phyloP scores from a whole-genome alignment of 192 early-diverging fungal genomes.

The Coemansia sp. region DNA sequence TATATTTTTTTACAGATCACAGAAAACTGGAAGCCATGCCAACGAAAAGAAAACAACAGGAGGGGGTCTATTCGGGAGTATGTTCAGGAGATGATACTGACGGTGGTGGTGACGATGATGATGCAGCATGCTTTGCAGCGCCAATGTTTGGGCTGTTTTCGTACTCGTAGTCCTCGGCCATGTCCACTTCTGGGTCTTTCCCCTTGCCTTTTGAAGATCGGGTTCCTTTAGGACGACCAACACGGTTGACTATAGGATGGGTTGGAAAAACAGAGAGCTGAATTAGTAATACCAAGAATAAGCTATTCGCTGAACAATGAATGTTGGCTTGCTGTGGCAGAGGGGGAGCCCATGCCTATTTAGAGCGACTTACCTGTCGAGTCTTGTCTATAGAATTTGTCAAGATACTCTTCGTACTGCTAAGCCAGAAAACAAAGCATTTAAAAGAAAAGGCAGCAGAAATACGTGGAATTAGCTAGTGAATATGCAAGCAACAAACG shows the following conservation, averaged over 20 bases:
- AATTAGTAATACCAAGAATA: too few species aligned
- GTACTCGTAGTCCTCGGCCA: conserved; percentile 3
- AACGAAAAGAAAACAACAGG: neutral
- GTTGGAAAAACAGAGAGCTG: too few species aligned
- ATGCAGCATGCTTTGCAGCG: neutral
- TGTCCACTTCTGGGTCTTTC: conserved; percentile 8
- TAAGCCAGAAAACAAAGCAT: too few species aligned
- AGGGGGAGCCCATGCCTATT: too few species aligned
- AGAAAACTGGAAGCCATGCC: too few species aligned
- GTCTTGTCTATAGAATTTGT: conserved; percentile 45
- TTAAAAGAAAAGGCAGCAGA: too few species aligned
- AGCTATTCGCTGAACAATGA: too few species aligned
- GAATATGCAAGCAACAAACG: too few species aligned
- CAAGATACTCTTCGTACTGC: conserved; percentile 45
- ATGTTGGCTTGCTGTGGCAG: too few species aligned
- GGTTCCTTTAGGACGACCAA: conserved; percentile 48
- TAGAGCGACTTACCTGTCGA: conserved; percentile 38
- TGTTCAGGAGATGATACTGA: neutral
- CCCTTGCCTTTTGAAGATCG: conserved; percentile 23
- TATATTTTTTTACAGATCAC: too few species aligned
- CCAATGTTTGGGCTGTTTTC: neutral
- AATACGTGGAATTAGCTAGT: too few species aligned
- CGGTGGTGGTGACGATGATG: conserved; percentile 5
- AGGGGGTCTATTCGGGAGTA: neutral
- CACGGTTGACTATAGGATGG: conserved; percentile 42